These are phyloP conservation scores for Thielaviopsis musarum DNA, from an alignment of 2,329 filamentous ascomycete genomes.

Conservation along the genomic window DNA sequence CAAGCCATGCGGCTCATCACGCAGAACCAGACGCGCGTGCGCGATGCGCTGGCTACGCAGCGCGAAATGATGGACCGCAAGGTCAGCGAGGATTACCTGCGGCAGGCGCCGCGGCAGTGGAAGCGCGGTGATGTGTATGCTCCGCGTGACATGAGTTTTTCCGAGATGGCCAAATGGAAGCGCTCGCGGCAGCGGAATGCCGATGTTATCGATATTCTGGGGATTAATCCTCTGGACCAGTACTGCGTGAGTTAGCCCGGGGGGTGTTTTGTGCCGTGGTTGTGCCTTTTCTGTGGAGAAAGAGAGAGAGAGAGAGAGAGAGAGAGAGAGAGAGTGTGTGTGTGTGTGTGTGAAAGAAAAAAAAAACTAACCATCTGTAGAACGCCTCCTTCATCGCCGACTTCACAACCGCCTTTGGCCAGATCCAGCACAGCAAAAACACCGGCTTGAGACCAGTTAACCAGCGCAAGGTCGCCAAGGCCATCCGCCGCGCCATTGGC, in stretches of 20 bases:
- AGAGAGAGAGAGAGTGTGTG: neutral
- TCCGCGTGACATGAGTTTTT: slow-evolving; percentile 65
- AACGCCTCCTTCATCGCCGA: slow-evolving; percentile 88
- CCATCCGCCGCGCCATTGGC: slow-evolving; percentile 73
- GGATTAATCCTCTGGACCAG: slow-evolving; percentile 63
- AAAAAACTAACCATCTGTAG: slow-evolving; percentile 27
- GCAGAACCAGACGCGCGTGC: slow-evolving; percentile 14
- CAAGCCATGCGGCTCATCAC: slow-evolving; percentile 12
- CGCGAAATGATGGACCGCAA: slow-evolving; percentile 18
- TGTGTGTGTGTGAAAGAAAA: neutral
- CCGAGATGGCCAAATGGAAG: slow-evolving; percentile 72
- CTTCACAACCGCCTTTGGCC: slow-evolving; percentile 68
- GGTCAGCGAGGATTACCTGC: slow-evolving; percentile 35
- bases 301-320: neutral
- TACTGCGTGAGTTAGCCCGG: slow-evolving; percentile 54
- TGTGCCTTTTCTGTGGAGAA: neutral
- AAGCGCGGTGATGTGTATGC: slow-evolving; percentile 70
- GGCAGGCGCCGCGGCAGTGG: slow-evolving; percentile 56
- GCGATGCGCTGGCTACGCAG: slow-evolving; percentile 13
- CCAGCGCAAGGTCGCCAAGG: slow-evolving; percentile 85
- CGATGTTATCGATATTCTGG: slow-evolving; percentile 68
- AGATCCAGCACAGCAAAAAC: slow-evolving; percentile 58
- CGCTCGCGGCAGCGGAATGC: slow-evolving; percentile 35
- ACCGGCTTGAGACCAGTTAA: slow-evolving; percentile 78
- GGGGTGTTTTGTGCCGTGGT: slow-evolving; percentile 1